Evolutionary conservation across 2,329 filamentous ascomycete genomes (phyloP), one percentile per base, ranked within the genome.

Genomic region (Albifimbria verrucaria): DNA sequence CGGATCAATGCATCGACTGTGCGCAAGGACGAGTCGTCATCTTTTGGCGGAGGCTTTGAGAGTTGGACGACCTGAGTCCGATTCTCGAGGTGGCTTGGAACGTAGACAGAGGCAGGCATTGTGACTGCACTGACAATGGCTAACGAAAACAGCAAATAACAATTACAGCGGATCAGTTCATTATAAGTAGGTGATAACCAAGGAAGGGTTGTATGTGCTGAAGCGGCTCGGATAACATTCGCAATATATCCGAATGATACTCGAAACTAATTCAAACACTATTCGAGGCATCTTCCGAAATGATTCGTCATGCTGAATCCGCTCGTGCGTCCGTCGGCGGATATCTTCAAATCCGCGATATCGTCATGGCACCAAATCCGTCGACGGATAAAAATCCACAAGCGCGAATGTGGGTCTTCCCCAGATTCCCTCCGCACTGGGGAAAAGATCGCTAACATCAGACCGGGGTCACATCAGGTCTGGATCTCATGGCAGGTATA

Each of bases 1-100:
- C 63, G 58, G 7, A 66, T 50, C 15, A 67, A 53, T 17, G 55
- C 57, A 45, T 67, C 64, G 15, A 67, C 57, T 0, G 64, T 66
- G 18, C 46, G 51, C 23, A 66, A 50, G 0, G 57, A 53, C 5
- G 52, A 57, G 46, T 64, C 60, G 42, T 65, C 59, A 2, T 57
- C 42, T 11, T 39, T 24, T 23, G 39, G 5, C n/a, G 23, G 18
- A 21, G 25, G 18, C 21, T 12, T 18, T 42, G 22, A 17, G 44
- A 36, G n/a, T 36, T 36, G 28, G 28, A 51, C 17, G 24, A 46
- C 20, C 28, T 26, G 32, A 22, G 47, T 47, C 28, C 52, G 48
- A 36, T n/a, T 53, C 43, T 57, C 55, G 21, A 55, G 44, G 3
- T 48, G 53, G 32, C 45, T 53, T 7, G 53, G 55, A 21, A 57